Percentiles rank a stretch among this genome's conserved stretches.
phyloP scores from a whole-genome alignment of 805 yeast species.

The Sugiyamaella lignohabitans region DNA sequence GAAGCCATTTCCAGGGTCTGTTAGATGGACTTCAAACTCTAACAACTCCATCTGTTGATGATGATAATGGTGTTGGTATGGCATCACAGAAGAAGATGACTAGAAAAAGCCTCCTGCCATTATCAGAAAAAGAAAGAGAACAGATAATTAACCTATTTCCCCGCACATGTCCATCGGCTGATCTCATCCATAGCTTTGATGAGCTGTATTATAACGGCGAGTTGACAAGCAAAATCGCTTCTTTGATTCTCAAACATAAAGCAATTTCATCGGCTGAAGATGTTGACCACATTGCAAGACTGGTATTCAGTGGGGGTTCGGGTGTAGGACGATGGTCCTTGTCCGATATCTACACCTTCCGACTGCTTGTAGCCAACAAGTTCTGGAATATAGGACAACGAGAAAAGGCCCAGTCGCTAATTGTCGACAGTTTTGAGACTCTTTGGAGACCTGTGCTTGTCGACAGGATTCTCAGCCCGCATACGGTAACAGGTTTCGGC shows the following conservation, averaged over 20 bases:
- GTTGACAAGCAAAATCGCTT: conserved; percentile 21
- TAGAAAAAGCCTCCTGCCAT: not conserved
- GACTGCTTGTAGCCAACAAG: conserved; percentile 26
- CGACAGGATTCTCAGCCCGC: conserved; percentile 1
- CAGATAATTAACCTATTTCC: not conserved
- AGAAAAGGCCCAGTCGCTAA: conserved; percentile 17
- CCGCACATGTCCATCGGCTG: not conserved
- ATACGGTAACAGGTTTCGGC: conserved; percentile 11
- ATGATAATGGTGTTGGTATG: not conserved
- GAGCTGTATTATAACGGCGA: conserved; percentile 25
- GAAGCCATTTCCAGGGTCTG: conserved; percentile 18
- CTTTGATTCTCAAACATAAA: conserved; percentile 21
- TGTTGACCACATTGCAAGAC: conserved; percentile 22
- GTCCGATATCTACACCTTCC: conserved; percentile 22
- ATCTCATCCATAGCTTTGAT: conserved; percentile 21
- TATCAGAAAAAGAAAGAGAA: conserved; percentile 2
- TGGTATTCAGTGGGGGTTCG: conserved; percentile 22
- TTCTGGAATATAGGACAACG: conserved; percentile 22
- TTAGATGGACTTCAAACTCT: conserved; percentile 18
- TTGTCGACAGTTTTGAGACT: conserved; percentile 17
- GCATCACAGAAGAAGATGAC: not conserved
- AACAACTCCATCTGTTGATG: conserved; percentile 3
- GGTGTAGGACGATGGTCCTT: conserved; percentile 24
- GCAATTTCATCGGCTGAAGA: conserved; percentile 12
- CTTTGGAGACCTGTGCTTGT: conserved; percentile 19